Conservation (phyloP, 176 grass and related monocot species). For the Aechmea fasciata region DNA sequence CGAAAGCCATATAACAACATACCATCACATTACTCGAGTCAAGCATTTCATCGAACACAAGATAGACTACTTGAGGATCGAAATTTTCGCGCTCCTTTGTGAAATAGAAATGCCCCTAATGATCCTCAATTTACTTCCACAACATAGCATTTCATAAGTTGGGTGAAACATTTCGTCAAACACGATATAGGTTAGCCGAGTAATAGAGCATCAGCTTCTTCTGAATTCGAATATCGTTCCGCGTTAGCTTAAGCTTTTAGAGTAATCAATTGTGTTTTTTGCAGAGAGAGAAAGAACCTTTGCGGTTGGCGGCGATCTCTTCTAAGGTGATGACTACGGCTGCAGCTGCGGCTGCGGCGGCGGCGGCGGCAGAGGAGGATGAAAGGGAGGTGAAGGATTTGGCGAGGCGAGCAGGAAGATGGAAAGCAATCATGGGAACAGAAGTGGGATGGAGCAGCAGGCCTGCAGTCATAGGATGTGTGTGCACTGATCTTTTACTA, state of each 20-base stretch:
- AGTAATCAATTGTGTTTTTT: too few relatives aligned
- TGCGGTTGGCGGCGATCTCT: constrained; percentile 63
- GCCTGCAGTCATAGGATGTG: too few relatives aligned
- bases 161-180: too few relatives aligned
- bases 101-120: neutral
- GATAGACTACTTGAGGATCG: neutral
- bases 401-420: constrained; percentile 32
- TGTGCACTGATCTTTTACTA: too few relatives aligned
- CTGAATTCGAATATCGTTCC: constrained; percentile 4
- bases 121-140: too few relatives aligned
- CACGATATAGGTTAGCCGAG: neutral
- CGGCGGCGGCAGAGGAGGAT: constrained; percentile 9
- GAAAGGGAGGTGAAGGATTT: constrained; percentile 26
- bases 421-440: neutral
- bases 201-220: neutral
- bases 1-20: neutral
- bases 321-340: constrained; percentile 29
- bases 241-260: neutral
- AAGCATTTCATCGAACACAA: constrained; percentile 45
- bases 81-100: neutral
- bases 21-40: neutral
- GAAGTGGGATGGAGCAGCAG: neutral
- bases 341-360: neutral
- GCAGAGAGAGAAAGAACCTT: constrained; percentile 36
- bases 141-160: too few relatives aligned